phyloP scores from a whole-genome alignment of 805 yeast genomes.

The Tetrapisispora arboricola region DNA sequence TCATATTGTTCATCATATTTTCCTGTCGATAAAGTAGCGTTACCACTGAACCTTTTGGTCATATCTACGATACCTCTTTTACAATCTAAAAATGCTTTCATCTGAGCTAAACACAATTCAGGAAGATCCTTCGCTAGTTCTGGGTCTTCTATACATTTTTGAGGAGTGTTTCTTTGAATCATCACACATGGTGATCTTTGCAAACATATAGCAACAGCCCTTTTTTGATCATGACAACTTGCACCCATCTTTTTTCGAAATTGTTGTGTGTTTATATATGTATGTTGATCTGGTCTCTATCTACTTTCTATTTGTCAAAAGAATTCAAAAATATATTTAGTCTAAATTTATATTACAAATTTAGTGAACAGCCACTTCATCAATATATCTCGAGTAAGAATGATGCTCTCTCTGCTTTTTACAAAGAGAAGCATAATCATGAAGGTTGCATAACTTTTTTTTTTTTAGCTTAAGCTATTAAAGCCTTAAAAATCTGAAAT shows the following conservation, averaged over 20 bases:
- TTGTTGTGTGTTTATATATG: too few species aligned
- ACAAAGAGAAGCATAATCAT: too few species aligned
- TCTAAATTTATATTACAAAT: too few species aligned
- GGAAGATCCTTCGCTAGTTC: conserved; percentile 70
- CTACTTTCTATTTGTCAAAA: too few species aligned
- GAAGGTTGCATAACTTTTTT: too few species aligned
- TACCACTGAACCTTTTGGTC: conserved; percentile 85
- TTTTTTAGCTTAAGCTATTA: too few species aligned
- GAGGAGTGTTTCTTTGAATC: conserved; percentile 80
- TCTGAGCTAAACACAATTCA: conserved; percentile 75
- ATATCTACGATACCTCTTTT: conserved; percentile 84
- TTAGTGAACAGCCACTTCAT: too few species aligned
- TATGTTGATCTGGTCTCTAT: too few species aligned
- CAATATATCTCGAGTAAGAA: too few species aligned
- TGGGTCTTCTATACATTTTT: conserved; percentile 76
- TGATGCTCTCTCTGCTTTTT: too few species aligned
- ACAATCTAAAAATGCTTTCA: conserved; percentile 82
- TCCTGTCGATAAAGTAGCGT: conserved; percentile 89
- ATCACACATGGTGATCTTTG: conserved; percentile 96
- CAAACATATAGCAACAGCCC: conserved; percentile 89
- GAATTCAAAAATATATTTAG: too few species aligned
- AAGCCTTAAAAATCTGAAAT: too few species aligned
- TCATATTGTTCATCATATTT: conserved; percentile 82
- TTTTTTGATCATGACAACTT: conserved; percentile 89
- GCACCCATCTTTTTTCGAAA: conserved; percentile 44